Base-by-base conservation (phyloP, 805 yeast genomes). In the Maudiozyma bulderi region DNA sequence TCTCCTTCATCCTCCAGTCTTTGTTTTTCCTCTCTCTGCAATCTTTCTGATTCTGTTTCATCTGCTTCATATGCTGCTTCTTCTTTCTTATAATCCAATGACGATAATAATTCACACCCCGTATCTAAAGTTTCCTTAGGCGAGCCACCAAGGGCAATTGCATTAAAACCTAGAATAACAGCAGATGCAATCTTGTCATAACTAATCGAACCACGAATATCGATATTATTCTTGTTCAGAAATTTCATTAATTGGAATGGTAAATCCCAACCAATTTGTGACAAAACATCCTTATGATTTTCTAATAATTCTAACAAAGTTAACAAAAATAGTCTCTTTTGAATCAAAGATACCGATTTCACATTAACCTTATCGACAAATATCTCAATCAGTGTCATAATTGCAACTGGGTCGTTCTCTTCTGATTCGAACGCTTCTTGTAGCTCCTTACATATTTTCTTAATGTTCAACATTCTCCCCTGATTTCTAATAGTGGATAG, bases 211-310 rank as follows among this genome's bases (percentile, higher is more conserved):
- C 40, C 40, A 31, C 43, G 52, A 57, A 67, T 49, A 60, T 68
- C 52, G 69, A 80, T 57, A 11, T 65, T 66, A 7, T 59, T 47
- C 9, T 51, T 51, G 29, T 69, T 69, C n/a, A 83, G 61, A 61
- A 74, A 85, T 8, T 72, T 71, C 43, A 87, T 58, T 6, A 90
- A 55, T 46, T 86, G 66, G 33, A 74, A 75, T 0, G 96, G 96
- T n/a, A 90, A 61, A 64, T 90, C 97, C 97, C 97, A 90, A 2
- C 95, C 95, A 52, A 89, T 79, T 55, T 82, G 84, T 42, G 75
- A 72, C 0, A 81, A 70, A 32, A 87, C 65, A 9, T 73, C 74
- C 14, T 73, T 70, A 59, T 84, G 63, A 0, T 60, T 65, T 9
- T 59, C 57, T 33, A 87, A 64, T 0, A 80, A 67, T 0, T 66